Evolutionary conservation across 2,329 filamentous ascomycete genomes (phyloP).

Genomic region (Fusarium heterosporum): DNA sequence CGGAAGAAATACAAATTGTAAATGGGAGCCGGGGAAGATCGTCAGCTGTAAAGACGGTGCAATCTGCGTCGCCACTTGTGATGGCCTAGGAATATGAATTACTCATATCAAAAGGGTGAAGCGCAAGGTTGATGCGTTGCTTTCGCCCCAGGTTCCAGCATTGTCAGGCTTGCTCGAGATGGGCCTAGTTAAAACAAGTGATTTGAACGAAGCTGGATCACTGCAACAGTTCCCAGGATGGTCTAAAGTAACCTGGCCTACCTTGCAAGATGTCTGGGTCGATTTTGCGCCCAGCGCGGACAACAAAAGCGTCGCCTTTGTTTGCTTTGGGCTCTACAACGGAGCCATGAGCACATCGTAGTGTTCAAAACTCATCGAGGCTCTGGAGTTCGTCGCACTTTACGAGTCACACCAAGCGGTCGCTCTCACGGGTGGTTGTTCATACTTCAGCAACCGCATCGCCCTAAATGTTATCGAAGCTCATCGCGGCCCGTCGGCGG

Average conservation of each 20-base stretch:
- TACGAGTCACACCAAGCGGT: slow-evolving; percentile 7
- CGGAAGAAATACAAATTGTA: not conserved
- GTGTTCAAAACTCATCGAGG: slow-evolving; percentile 31
- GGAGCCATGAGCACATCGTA: slow-evolving; percentile 33
- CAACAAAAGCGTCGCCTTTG: slow-evolving; percentile 13
- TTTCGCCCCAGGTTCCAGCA: slow-evolving; percentile 34
- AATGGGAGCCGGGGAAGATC: not conserved
- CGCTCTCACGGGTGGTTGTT: slow-evolving; percentile 31
- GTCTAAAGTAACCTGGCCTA: not conserved
- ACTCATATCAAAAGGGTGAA: slow-evolving; percentile 29
- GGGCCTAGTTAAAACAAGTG: not conserved
- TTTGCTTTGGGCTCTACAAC: slow-evolving; percentile 37
- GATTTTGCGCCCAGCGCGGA: slow-evolving; percentile 4
- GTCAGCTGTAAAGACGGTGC: slow-evolving; percentile 2
- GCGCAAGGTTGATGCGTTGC: slow-evolving; percentile 30
- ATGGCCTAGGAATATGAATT: slow-evolving; percentile 28
- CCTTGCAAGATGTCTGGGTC: slow-evolving; percentile 22
- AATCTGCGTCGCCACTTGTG: slow-evolving; percentile 25
- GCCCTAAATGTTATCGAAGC: slow-evolving; percentile 37
- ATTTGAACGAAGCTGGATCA: not conserved
- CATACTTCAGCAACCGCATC: slow-evolving; percentile 36
- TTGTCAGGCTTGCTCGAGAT: slow-evolving; percentile 14
- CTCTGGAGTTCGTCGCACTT: slow-evolving; percentile 15
- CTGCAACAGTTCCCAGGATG: not conserved
- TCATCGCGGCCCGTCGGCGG: slow-evolving; percentile 12